These are phyloP conservation scores for Kingdonia uniflora DNA, from an alignment of 164 flowering plant genomes.

Conservation along the genomic window DNA sequence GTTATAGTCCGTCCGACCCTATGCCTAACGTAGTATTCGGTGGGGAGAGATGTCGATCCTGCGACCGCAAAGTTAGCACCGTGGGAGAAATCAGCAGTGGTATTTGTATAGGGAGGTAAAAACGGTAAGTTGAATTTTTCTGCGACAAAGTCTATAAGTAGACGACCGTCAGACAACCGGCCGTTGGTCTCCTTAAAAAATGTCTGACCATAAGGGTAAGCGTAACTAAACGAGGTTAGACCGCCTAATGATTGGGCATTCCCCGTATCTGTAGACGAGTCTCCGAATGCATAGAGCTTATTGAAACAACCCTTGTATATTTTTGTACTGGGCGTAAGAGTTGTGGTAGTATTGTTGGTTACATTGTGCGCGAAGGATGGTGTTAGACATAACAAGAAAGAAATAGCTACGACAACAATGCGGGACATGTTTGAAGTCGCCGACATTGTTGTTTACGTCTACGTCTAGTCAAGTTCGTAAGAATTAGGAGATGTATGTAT, in stretches of 20 bases:
- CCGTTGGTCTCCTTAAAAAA: slow-evolving; percentile 38
- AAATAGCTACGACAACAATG: no score
- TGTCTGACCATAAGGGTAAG: slow-evolving; percentile 43
- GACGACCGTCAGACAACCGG: slow-evolving; percentile 57
- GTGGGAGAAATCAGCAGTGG: slow-evolving; percentile 11
- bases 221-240: neutral
- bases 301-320: neutral
- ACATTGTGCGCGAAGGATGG: no score
- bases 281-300: slow-evolving; percentile 10
- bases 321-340: no score
- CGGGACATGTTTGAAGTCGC: no score
- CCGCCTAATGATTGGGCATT: slow-evolving; percentile 1
- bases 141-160: slow-evolving; percentile 43
- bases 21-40: no score
- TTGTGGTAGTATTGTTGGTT: no score
- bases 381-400: no score
- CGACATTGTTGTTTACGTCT: no score
- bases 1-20: no score
- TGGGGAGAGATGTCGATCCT: slow-evolving; percentile 33
- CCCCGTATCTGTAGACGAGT: slow-evolving; percentile 11
- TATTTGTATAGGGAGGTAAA: slow-evolving; percentile 27
- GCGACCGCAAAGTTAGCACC: slow-evolving; percentile 53
- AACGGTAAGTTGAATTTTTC: slow-evolving; percentile 28
- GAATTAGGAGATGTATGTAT: no score
- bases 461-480: no score